Evolutionary conservation across 2,329 filamentous ascomycete species (phyloP).

Genomic region (Claviceps spartinae): DNA sequence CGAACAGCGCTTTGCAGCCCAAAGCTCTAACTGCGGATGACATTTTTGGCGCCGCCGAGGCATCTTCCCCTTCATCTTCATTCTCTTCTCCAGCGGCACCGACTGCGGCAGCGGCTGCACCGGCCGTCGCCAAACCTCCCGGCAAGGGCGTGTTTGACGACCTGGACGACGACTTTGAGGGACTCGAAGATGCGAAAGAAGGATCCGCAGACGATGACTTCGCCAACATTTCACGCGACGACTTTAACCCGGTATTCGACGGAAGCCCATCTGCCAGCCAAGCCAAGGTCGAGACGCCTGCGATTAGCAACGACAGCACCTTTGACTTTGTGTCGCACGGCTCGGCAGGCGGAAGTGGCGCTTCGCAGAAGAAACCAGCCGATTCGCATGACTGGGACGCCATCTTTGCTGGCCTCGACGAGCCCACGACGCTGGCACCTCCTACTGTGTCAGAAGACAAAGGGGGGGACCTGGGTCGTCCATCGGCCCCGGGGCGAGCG

Average conservation of each 20-base stretch:
- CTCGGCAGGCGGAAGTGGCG: constrained; percentile 17
- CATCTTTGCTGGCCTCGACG: constrained; percentile 73
- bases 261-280: constrained; percentile 46
- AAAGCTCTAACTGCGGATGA: constrained; percentile 22
- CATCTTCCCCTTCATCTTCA: not conserved
- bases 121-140: constrained; percentile 16
- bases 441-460: constrained; percentile 3
- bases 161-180: constrained; percentile 68
- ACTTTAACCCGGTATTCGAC: constrained; percentile 75
- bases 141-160: constrained; percentile 53
- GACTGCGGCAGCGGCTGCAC: not conserved
- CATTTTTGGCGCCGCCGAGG: constrained; percentile 25
- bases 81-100: not conserved
- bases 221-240: constrained; percentile 58
- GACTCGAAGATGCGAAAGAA: constrained; percentile 73
- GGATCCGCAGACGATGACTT: constrained; percentile 69
- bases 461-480: constrained; percentile 9
- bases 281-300: constrained; percentile 37
- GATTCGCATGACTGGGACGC: constrained; percentile 82
- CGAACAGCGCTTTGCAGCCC: constrained; percentile 16
- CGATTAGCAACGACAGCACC: constrained; percentile 41
- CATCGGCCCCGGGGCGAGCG: constrained; percentile 41
- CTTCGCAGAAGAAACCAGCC: constrained; percentile 25
- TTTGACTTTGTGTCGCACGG: constrained; percentile 42
- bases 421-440: constrained; percentile 24